Evolutionary conservation across 106 monocot genomes (phyloP).

Genomic region (Dendrobium officinale): DNA sequence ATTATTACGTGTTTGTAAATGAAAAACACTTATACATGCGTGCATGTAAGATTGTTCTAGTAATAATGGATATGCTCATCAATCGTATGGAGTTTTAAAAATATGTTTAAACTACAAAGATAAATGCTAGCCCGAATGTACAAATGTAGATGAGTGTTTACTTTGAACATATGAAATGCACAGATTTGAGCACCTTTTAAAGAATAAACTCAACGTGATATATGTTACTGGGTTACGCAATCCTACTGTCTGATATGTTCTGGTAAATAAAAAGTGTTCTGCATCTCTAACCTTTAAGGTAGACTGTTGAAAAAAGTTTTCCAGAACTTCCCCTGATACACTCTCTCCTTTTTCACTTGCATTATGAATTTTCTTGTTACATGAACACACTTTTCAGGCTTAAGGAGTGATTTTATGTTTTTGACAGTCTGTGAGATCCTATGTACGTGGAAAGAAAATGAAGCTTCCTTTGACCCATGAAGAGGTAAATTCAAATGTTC

Average conservation of each 20-base stretch:
- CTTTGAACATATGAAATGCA: too few species aligned
- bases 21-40: too few species aligned
- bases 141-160: too few species aligned
- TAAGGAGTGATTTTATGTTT: slow-evolving; percentile 1
- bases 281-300: background rate
- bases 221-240: background rate
- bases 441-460: slow-evolving; percentile 84
- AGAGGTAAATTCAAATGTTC: slow-evolving; percentile 43
- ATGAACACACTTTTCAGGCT: background rate
- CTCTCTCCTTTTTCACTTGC: background rate
- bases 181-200: background rate
- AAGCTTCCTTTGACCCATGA: slow-evolving; percentile 43
- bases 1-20: too few species aligned
- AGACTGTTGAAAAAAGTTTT: background rate
- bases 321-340: background rate
- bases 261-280: background rate
- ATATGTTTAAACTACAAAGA: too few species aligned
- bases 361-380: background rate
- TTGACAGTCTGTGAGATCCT: slow-evolving; percentile 57
- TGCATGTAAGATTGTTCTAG: too few species aligned
- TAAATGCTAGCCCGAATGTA: too few species aligned
- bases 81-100: too few species aligned
- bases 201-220: background rate
- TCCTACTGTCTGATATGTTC: background rate
- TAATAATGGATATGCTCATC: too few species aligned